These are phyloP conservation scores for Rhexocercosporidium sp. DNA, from an alignment of 2,329 filamentous ascomycete species.

Conservation along the genomic window DNA sequence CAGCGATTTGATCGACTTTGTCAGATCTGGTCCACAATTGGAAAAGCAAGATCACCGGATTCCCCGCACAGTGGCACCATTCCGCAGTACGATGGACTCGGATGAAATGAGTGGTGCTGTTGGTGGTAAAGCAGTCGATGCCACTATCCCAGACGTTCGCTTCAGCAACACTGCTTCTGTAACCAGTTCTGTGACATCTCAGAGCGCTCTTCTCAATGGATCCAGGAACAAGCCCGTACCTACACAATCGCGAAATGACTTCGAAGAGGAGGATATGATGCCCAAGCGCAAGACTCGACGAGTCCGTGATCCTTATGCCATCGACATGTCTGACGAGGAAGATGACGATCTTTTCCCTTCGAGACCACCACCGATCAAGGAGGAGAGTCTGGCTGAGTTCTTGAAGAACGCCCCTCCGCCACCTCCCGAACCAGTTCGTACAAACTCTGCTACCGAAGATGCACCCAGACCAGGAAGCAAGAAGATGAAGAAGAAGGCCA, in stretches of 20 bases:
- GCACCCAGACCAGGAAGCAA: constrained; percentile 32
- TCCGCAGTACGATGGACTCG: constrained; percentile 84
- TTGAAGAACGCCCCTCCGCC: constrained; percentile 73
- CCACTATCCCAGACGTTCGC: constrained; percentile 60
- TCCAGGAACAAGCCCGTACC: constrained; percentile 43
- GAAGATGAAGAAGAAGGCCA: constrained; percentile 66
- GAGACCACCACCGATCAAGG: constrained; percentile 41
- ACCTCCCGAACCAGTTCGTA: constrained; percentile 47
- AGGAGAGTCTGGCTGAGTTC: constrained; percentile 78
- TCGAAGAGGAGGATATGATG: constrained; percentile 50
- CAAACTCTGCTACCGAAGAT: constrained; percentile 30
- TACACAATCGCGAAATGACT: constrained; percentile 26
- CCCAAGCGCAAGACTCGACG: constrained; percentile 78
- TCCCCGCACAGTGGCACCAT: constrained; percentile 82
- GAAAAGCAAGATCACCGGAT: constrained; percentile 70
- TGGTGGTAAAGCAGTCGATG: constrained; percentile 62
- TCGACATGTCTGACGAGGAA: constrained; percentile 68
- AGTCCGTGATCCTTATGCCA: constrained; percentile 89
- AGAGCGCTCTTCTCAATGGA: constrained; percentile 67
- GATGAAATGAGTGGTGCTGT: constrained; percentile 69
- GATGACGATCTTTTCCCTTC: constrained; percentile 35
- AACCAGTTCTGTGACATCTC: constrained; percentile 65
- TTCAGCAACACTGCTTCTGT: constrained; percentile 51
- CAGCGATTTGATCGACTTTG: constrained; percentile 93
- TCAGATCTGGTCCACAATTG: constrained; percentile 74